These are phyloP conservation scores for Fagopyrum homotropicum DNA, from an alignment of 148 eudicot genomes.

Conservation along the genomic window DNA sequence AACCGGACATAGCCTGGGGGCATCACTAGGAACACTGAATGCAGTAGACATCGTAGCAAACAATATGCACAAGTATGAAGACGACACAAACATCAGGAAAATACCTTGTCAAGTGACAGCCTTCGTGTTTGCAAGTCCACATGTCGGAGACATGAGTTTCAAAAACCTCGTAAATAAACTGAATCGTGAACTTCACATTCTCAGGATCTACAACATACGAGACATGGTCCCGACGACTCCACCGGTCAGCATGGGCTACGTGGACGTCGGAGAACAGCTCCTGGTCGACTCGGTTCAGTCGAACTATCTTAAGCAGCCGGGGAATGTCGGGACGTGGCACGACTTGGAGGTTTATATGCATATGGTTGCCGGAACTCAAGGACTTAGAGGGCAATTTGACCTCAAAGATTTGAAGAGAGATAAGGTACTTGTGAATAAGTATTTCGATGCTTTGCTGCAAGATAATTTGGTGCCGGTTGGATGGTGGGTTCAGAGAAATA, in stretches of 20 bases:
- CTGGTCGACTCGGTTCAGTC: background rate
- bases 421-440: constrained; percentile 28
- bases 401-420: constrained; percentile 19
- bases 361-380: constrained; percentile 18
- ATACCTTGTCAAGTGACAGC: constrained; percentile 20
- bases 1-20: constrained; percentile 64
- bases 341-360: constrained; percentile 15
- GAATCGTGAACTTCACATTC: background rate
- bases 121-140: constrained; percentile 46
- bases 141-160: background rate
- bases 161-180: background rate
- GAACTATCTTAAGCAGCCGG: background rate
- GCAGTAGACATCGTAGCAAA: constrained; percentile 28
- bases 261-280: background rate
- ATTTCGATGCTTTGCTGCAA: constrained; percentile 14
- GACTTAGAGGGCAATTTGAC: constrained; percentile 17
- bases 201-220: background rate
- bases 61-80: constrained; percentile 16
- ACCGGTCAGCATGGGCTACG: background rate
- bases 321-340: background rate
- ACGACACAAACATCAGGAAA: background rate
- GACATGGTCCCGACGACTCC: background rate
- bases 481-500: constrained; percentile 25
- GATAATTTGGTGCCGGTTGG: constrained; percentile 18
- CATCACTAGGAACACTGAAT: constrained; percentile 50